Conservation (phyloP, 805 yeast species). For the Suhomyces sp. region DNA sequence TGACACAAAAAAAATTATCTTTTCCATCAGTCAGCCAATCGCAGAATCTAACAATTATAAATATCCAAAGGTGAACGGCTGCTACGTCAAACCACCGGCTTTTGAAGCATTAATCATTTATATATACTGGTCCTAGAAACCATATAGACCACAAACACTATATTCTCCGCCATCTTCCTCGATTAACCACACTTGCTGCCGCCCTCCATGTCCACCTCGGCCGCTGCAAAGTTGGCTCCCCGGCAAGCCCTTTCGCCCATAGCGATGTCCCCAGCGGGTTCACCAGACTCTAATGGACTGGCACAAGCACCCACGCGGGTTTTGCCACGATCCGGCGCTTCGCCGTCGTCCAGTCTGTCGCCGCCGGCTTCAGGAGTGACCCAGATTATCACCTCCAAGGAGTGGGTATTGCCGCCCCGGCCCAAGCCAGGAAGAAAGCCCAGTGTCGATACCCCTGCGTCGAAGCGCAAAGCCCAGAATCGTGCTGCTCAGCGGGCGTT, state of each 20-base stretch:
- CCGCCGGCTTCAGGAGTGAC: conserved; percentile 19
- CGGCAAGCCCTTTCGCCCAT: conserved; percentile 14
- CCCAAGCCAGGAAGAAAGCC: conserved; percentile 64
- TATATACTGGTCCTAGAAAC: background rate
- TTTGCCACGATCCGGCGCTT: background rate
- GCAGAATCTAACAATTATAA: background rate
- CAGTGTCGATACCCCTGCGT: conserved; percentile 74
- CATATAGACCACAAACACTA: background rate
- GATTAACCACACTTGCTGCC: background rate
- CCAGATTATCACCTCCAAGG: conserved; percentile 55
- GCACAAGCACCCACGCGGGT: background rate
- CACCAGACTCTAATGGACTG: conserved; percentile 5
- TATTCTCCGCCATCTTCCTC: background rate
- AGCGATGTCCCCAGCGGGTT: conserved; percentile 4
- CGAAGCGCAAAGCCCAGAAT: conserved; percentile 85
- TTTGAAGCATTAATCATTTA: background rate
- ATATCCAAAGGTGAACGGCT: background rate
- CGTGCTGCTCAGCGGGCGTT: conserved; percentile 94
- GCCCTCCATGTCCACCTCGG: conserved; percentile 2
- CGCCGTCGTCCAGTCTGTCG: background rate
- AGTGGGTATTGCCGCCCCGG: conserved; percentile 60
- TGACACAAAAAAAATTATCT: conserved; percentile 10
- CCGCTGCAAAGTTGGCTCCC: conserved; percentile 10
- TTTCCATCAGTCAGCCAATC: conserved; percentile 10
- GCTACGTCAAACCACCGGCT: background rate